Evolutionary conservation across 768 basidiomycete genomes (phyloP).

Genomic region (Baorangia bicolor): DNA sequence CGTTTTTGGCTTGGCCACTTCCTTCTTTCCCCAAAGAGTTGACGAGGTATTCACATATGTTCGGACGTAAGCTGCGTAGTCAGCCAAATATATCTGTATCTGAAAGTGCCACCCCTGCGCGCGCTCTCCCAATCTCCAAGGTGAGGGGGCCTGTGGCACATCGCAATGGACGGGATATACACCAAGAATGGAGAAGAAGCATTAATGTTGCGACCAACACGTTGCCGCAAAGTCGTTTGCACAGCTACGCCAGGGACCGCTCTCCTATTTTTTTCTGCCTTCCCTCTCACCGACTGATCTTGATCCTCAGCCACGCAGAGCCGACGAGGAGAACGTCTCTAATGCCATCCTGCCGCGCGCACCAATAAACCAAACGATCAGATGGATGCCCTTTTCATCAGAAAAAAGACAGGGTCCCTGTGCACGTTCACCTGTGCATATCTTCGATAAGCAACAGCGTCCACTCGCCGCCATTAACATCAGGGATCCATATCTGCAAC

Average conservation of each 20-base stretch:
- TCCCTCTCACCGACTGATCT: conserved; percentile 1
- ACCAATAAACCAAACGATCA: not conserved
- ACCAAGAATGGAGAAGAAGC: conserved; percentile 15
- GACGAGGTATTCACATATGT: too few relatives aligned
- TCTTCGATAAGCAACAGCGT: conserved; percentile 8
- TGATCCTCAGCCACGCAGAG: not conserved
- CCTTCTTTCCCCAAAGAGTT: too few relatives aligned
- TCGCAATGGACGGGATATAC: not conserved
- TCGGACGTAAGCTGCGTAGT: too few relatives aligned
- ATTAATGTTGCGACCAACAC: conserved; percentile 23
- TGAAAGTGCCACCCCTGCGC: not conserved
- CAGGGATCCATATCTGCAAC: conserved; percentile 3
- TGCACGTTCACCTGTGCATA: conserved; percentile 2
- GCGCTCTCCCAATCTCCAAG: conserved; percentile 7
- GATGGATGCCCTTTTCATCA: not conserved
- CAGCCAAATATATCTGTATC: too few relatives aligned
- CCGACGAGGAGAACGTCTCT: conserved; percentile 1
- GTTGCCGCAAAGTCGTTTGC: conserved; percentile 14
- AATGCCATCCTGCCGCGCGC: not conserved
- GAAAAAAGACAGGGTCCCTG: conserved; percentile 9
- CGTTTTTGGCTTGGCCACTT: too few relatives aligned
- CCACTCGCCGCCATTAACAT: not conserved
- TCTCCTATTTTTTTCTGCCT: not conserved
- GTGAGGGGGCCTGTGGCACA: conserved; percentile 2
- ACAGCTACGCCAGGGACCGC: conserved; percentile 3